phyloP scores from a whole-genome alignment of 768 basidiomycete species.

The Ephemerocybe angulata region DNA sequence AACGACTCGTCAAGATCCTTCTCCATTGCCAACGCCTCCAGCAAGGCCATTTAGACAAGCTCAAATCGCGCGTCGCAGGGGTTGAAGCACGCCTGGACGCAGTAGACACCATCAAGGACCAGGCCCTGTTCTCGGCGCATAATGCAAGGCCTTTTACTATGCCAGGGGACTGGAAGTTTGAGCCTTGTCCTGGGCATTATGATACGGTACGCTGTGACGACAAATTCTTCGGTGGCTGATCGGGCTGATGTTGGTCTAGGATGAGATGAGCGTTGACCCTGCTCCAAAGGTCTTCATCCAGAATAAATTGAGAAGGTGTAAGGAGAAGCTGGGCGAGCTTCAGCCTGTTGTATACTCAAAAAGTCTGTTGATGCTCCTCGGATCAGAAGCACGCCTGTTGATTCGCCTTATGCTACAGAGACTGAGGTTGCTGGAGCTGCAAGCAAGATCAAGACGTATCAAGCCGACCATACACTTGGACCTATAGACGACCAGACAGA shows the following conservation, averaged over 20 bases:
- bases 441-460: slow-evolving; percentile 45
- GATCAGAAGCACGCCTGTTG: slow-evolving; percentile 1
- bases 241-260: slow-evolving; percentile 33
- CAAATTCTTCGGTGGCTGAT: neutral
- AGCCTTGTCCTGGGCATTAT: slow-evolving; percentile 70
- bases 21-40: slow-evolving; percentile 59
- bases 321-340: slow-evolving; percentile 62
- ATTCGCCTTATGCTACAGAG: slow-evolving; percentile 9
- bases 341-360: slow-evolving; percentile 54
- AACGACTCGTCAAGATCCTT: slow-evolving; percentile 51
- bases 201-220: slow-evolving; percentile 53
- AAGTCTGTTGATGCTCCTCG: slow-evolving; percentile 39
- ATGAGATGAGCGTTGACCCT: slow-evolving; percentile 59
- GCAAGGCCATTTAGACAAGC: slow-evolving; percentile 50
- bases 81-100: slow-evolving; percentile 47
- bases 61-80: slow-evolving; percentile 47
- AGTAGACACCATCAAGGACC: slow-evolving; percentile 59
- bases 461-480: slow-evolving; percentile 47
- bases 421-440: slow-evolving; percentile 50
- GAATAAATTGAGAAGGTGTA: slow-evolving; percentile 64
- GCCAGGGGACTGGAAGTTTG: slow-evolving; percentile 70
- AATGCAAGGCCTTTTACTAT: slow-evolving; percentile 64
- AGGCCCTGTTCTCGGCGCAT: slow-evolving; percentile 66
- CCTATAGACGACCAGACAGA: slow-evolving; percentile 56
- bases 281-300: slow-evolving; percentile 77